Base-by-base conservation (phyloP, 176 grass and related monocot genomes). In the Eleusine indica region DNA sequence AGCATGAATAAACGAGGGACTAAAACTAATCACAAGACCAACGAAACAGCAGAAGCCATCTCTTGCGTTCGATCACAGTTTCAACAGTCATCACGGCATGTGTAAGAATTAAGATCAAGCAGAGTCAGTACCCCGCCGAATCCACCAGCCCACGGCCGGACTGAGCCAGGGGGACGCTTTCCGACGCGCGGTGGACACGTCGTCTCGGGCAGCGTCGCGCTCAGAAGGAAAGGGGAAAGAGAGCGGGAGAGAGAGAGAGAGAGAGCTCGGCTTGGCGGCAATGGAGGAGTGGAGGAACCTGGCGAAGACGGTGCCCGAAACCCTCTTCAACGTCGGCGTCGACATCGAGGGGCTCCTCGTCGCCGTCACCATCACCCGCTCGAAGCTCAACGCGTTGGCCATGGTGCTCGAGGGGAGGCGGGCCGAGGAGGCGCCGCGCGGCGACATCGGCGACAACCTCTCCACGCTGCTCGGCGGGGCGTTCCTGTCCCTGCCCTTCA, bases 251-350 rank as follows among this genome's bases (percentile, higher is more conserved):
- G 9, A 7, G 41, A 0, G 6, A 40, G 15, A 68, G 15, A 40
- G 35, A 40, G 32, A 7, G 17, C 18, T 9, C 19, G 40, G 0
- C 19, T 5, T 19, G 68, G 9, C 21, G 43, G 42, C 12, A 49
- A 72, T 48, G 70, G 70, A 29, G 70, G 40, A n/a, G 40, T 48
- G 70, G 70, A 72, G 5, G 43, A 25, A 28, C n/a, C n/a, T 72
- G 70, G 5, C 11, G 70, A 12, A 29, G 43, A 48, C 12, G 70
- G 70, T 29, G 43, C 21, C n/a, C 12, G 5, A 11, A 0, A 3
- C 4, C 22, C n/a, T 72, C 69, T 6, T 14, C n/a, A 14, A 0
- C 11, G 42, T 71, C n/a, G 19, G 11, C 42, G 0, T 28, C 21
- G 11, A 46, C 42, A 15, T 11, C 42, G 1, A 4, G 18, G 5